phyloP scores from a whole-genome alignment of 148 eudicot species.

The Fagopyrum esculentum region DNA sequence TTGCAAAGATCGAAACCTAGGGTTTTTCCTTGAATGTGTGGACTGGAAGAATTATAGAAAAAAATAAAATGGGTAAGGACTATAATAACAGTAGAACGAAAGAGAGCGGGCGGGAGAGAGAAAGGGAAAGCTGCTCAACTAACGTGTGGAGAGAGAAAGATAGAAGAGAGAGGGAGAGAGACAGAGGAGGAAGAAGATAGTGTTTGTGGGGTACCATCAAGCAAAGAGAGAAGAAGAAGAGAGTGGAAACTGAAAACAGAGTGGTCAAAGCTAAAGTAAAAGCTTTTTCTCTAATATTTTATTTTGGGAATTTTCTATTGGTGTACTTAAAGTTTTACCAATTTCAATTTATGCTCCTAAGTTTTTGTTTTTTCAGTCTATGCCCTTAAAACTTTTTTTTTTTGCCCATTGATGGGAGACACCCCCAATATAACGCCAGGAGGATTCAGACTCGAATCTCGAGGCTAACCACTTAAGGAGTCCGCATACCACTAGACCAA shows the following conservation, averaged over 20 bases:
- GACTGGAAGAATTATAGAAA: slow-evolving; percentile 10
- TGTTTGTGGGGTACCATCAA: slow-evolving; percentile 36
- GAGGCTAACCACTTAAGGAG: too few relatives aligned
- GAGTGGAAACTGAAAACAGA: slow-evolving; percentile 18
- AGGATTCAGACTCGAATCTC: too few relatives aligned
- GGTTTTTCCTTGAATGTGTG: slow-evolving; percentile 30
- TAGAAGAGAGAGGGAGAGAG: slow-evolving; percentile 14
- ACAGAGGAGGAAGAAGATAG: slow-evolving; percentile 9
- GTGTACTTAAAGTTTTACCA: too few relatives aligned
- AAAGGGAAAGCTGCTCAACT: slow-evolving; percentile 16
- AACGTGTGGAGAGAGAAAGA: slow-evolving; percentile 22
- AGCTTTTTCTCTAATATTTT: background rate
- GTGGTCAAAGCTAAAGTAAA: slow-evolving; percentile 38
- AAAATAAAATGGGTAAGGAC: slow-evolving; percentile 14
- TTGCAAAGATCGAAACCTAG: slow-evolving; percentile 43
- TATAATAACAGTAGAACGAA: slow-evolving; percentile 12
- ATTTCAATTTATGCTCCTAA: too few relatives aligned
- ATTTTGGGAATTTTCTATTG: background rate
- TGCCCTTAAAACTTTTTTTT: too few relatives aligned
- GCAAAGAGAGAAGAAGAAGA: slow-evolving; percentile 10
- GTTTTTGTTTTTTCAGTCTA: too few relatives aligned
- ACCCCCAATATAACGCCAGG: too few relatives aligned
- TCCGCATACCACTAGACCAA: too few relatives aligned
- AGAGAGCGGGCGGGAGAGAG: slow-evolving; percentile 14
- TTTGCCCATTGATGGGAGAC: too few relatives aligned